Evolutionary conservation across 805 yeast genomes (phyloP), one percentile per base, ranked within the genome.

Genomic region (Nakazawaea molendinolei): DNA sequence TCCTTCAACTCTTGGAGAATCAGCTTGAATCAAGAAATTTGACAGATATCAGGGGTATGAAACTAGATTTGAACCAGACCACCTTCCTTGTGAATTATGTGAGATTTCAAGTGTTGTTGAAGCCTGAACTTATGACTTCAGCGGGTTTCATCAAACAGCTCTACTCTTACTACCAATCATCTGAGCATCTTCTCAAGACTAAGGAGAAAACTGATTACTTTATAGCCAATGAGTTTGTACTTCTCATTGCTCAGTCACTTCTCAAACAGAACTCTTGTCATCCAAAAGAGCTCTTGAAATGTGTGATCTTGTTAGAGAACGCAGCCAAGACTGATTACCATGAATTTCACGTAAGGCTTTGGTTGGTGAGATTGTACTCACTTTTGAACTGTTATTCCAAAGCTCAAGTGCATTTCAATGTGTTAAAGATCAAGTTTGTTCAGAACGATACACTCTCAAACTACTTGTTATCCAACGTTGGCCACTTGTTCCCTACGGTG

Each of bases 391-490:
- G 76, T 8, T 63, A 64, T 22, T 52, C 69, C 2, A 53, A 63
- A 28, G 79, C 89, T 0, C 46, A 55, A 23, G 51, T 54, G 6
- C 71, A 76, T 31, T 86, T 71, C 52, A 55, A 67, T 12, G 50
- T 63, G 1, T 55, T 89, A 34, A 73, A 76, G 24, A 71, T 86
- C 46, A 85, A 82, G 50, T 77, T 79, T 59, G 56, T 87, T 7
- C 97, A 90, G 56, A 63, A 69, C 34, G 96, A 89, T 49, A 71
- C 85, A 0, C 53, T 83, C 31, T 71, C 79, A 9, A 71, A 75
- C 43, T 65, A 70, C 43, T 47, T 79, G 8, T 56, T 66, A 8
- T 62, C 76, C 0, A 65, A 85, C 33, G 45, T 65, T 18, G 61
- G 77, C 1, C 50, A 74, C 0, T 43, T 66, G 1, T 53, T 50